These are phyloP conservation scores for Guadua angustifolia DNA, from an alignment of 176 grass and related monocot species.

Conservation along the genomic window DNA sequence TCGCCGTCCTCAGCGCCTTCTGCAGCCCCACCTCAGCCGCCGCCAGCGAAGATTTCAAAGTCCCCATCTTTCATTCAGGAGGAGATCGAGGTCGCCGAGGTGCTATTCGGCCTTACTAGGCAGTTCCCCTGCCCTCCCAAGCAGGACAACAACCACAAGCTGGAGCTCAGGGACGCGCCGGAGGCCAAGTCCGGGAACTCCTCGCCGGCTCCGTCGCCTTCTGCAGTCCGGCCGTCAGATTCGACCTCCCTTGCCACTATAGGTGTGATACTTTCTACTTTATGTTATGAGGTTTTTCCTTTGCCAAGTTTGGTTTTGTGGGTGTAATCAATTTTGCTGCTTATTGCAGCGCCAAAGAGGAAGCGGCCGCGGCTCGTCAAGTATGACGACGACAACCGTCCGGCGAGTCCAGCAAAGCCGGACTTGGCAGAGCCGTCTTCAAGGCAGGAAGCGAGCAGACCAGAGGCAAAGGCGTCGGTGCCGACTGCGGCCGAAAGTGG, in stretches of 20 bases:
- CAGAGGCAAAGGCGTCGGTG: slow-evolving; percentile 55
- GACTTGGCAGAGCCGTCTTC: slow-evolving; percentile 48
- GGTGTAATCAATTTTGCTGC: slow-evolving; percentile 15
- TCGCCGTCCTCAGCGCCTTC: slow-evolving; percentile 38
- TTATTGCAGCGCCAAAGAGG: slow-evolving; percentile 74
- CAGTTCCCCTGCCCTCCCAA: slow-evolving; percentile 68
- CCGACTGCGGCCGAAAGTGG: slow-evolving; percentile 49
- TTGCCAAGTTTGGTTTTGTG: slow-evolving; percentile 22
- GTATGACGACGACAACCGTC: slow-evolving; percentile 60
- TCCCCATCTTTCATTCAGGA: slow-evolving; percentile 86
- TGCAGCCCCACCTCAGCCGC: slow-evolving; percentile 44
- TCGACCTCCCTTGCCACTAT: slow-evolving; percentile 57
- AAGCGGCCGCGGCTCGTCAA: slow-evolving; percentile 84
- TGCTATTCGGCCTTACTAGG: slow-evolving; percentile 85
- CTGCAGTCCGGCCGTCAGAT: slow-evolving; percentile 57
- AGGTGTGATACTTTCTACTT: slow-evolving; percentile 41
- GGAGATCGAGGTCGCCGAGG: slow-evolving; percentile 99
- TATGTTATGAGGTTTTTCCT: not conserved
- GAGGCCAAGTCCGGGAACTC: slow-evolving; percentile 77
- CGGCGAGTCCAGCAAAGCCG: slow-evolving; percentile 55
- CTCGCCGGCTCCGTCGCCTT: slow-evolving; percentile 65
- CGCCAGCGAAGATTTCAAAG: slow-evolving; percentile 62
- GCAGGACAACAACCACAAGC: slow-evolving; percentile 71
- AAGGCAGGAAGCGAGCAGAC: slow-evolving; percentile 52
- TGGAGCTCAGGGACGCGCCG: slow-evolving; percentile 53